phyloP scores from a whole-genome alignment of 2,329 filamentous ascomycete species.

The Hypoxylon sp. region DNA sequence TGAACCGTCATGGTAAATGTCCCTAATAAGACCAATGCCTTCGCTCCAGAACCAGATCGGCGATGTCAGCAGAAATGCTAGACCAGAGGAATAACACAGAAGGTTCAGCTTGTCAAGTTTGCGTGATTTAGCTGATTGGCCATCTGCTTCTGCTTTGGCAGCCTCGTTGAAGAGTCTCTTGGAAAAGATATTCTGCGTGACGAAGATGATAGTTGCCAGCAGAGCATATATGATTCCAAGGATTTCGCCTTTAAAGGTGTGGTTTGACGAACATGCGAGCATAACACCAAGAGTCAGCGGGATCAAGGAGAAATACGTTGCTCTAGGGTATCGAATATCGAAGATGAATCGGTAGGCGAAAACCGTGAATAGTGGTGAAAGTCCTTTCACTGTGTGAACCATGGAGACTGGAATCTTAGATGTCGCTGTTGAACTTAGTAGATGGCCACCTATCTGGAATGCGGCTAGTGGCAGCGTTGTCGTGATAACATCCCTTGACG shows the following conservation, averaged over 20 bases:
- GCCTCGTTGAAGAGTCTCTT: conserved; percentile 98
- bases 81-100: conserved; percentile 94
- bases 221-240: conserved; percentile 92
- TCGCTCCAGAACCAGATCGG: conserved; percentile 97
- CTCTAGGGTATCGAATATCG: conserved; percentile 86
- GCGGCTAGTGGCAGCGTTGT: conserved; percentile 92
- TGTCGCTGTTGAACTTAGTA: conserved; percentile 93
- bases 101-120: conserved; percentile 98
- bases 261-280: conserved; percentile 91
- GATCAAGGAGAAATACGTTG: conserved; percentile 91
- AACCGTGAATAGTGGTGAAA: conserved; percentile 96
- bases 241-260: conserved; percentile 83
- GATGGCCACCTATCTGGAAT: conserved; percentile 94
- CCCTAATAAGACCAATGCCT: conserved; percentile 81
- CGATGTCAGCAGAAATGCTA: conserved; percentile 88
- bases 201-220: conserved; percentile 91
- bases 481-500: conserved; percentile 83
- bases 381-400: conserved; percentile 97
- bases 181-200: conserved; percentile 98
- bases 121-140: conserved; percentile 71
- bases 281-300: conserved; percentile 95
- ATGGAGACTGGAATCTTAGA: conserved; percentile 95
- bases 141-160: conserved; percentile 84
- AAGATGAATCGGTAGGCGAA: conserved; percentile 92
- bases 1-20: conserved; percentile 85